phyloP scores from a whole-genome alignment of 805 yeast species.

The Ogataea dorogensis region DNA sequence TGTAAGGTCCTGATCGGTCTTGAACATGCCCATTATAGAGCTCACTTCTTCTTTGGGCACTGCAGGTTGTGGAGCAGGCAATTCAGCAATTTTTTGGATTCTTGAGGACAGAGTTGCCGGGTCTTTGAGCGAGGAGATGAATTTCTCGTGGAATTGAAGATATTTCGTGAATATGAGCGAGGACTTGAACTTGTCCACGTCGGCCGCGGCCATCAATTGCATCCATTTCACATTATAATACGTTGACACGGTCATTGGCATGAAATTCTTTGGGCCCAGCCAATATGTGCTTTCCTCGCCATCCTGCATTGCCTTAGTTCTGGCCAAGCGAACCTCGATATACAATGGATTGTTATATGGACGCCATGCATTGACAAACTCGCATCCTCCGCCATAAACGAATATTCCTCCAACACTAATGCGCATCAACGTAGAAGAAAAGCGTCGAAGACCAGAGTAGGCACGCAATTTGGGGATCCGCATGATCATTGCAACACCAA shows the following conservation, averaged over 20 bases:
- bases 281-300: conserved; percentile 45
- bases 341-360: conserved; percentile 27
- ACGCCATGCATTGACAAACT: conserved; percentile 16
- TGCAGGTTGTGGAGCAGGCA: conserved; percentile 9
- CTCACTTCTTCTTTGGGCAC: conserved; percentile 17
- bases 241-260: conserved; percentile 41
- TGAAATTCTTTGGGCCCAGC: conserved; percentile 48
- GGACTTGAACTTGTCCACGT: conserved; percentile 20
- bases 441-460: not conserved
- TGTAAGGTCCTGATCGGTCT: conserved; percentile 12
- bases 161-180: conserved; percentile 13
- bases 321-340: conserved; percentile 29
- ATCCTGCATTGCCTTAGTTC: conserved; percentile 30
- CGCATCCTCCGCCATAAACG: conserved; percentile 23
- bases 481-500: conserved; percentile 21
- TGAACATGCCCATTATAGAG: conserved; percentile 12
- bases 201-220: conserved; percentile 18
- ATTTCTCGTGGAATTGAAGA: conserved; percentile 1
- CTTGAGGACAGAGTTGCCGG: conserved; percentile 13
- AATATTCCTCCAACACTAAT: conserved; percentile 11
- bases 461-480: conserved; percentile 5
- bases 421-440: conserved; percentile 5
- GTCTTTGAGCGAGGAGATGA: conserved; percentile 1
- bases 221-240: conserved; percentile 27
- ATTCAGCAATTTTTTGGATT: conserved; percentile 11